Evolutionary conservation across 169 alveolate genomes (phyloP).

Genomic region (Plasmodium yoelii): DNA sequence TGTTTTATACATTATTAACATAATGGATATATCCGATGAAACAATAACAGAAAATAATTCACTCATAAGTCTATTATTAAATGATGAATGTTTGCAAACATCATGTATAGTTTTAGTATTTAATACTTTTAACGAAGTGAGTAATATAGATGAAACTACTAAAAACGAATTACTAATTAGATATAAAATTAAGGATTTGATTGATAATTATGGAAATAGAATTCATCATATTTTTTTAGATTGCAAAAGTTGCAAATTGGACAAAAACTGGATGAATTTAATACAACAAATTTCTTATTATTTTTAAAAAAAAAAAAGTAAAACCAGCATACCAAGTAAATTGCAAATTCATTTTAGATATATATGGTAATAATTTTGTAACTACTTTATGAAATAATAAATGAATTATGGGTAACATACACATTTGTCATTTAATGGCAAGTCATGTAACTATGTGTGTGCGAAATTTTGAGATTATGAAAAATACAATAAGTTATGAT

Average conservation of each 20-base stretch:
- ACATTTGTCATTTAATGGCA: too few species aligned
- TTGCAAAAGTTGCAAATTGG: constrained; percentile 71
- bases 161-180: constrained; percentile 45
- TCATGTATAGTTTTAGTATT: constrained; percentile 68
- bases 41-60: constrained; percentile 29
- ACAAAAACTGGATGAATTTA: constrained; percentile 52
- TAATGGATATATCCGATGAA: constrained; percentile 77
- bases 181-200: constrained; percentile 64
- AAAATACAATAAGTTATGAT: too few species aligned
- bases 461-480: too few species aligned
- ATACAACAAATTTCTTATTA: constrained; percentile 66
- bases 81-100: constrained; percentile 70
- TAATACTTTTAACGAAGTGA: constrained; percentile 72
- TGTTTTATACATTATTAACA: constrained; percentile 62
- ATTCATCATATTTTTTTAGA: constrained; percentile 73
- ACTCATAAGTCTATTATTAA: constrained; percentile 50
- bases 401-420: too few species aligned
- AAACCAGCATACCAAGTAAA: not conserved
- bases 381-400: too few species aligned
- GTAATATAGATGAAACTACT: constrained; percentile 30
- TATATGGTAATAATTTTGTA: too few species aligned
- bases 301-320: constrained; percentile 20
- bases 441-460: too few species aligned
- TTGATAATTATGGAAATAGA: constrained; percentile 71
- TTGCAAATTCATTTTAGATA: too few species aligned